Percentiles rank a stretch among this genome's conserved stretches.
Evolutionary conservation across 139 green algal species (phyloP).

Genomic region (Desmodesmus armatus): DNA sequence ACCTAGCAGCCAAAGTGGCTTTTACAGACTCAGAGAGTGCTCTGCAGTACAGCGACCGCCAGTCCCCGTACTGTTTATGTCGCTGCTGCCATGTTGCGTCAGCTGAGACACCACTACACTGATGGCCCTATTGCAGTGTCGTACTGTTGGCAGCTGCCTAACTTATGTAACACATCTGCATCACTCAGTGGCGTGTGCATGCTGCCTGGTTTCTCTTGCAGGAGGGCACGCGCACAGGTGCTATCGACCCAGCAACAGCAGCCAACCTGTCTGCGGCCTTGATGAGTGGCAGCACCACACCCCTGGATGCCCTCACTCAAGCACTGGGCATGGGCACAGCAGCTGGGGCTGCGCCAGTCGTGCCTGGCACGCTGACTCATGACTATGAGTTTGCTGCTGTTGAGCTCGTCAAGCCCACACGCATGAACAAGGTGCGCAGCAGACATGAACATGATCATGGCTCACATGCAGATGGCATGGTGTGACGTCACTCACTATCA

Average conservation of each 20-base stretch:
- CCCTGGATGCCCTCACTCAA: conserved; percentile 7
- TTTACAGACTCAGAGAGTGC: too few species aligned
- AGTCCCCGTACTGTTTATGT: too few species aligned
- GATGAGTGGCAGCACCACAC: conserved; percentile 1
- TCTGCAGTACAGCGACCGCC: too few species aligned
- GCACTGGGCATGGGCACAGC: conserved; percentile 14
- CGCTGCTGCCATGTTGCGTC: too few species aligned
- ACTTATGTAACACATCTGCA: too few species aligned
- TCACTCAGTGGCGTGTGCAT: neutral
- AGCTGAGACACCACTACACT: too few species aligned
- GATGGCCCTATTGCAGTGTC: too few species aligned
- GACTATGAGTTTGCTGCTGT: conserved; percentile 75
- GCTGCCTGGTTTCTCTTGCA: neutral
- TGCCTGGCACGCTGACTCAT: conserved; percentile 30
- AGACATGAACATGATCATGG: too few species aligned
- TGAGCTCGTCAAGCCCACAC: conserved; percentile 72
- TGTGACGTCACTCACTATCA: too few species aligned
- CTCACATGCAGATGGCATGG: too few species aligned
- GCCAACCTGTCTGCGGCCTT: conserved; percentile 26
- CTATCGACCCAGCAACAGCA: conserved; percentile 25
- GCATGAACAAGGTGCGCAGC: conserved; percentile 78
- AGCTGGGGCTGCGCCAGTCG: neutral
- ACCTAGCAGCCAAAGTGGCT: too few species aligned
- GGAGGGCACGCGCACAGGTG: conserved; percentile 1
- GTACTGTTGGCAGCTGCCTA: too few species aligned